Evolutionary conservation across 1,139 yeast genomes (phyloP), one percentile per base, ranked within the genome.

Genomic region (Tardiomyces digboiensis): DNA sequence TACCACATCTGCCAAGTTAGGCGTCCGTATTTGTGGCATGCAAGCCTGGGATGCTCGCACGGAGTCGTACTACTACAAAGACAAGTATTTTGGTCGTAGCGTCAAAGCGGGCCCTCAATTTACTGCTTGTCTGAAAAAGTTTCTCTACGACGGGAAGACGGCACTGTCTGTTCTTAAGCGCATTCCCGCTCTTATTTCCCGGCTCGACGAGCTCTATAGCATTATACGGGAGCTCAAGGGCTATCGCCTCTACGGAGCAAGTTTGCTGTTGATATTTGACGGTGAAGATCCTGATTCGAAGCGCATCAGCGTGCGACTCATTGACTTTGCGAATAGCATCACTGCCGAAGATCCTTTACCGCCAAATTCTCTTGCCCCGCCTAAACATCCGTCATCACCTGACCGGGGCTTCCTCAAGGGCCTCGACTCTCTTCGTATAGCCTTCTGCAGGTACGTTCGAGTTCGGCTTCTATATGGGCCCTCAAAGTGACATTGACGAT

Each of bases 301-400:
- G 13, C 61, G 64, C 39, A 61, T 79, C 61, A 61, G 74, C 48
- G 78, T 91, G 19, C 77, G 88, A 50, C 75, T 93, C 48, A 91
- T 93, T 52, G 99, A 93, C 66, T 93, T 93, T 71, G 97, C 97
- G 1, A 95, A 91, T 58, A 84, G 95, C 56, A 82, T 87, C 20
- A 83, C 89, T n/a, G 78, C 80, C 5, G 83, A 76, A 36, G 79
- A 76, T 51, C 60, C 62, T 13, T 55, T 62, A 21, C 65, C 72
- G 2, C 59, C 63, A 2, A 53, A 57, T 38, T 72, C 71, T 40
- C 70, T 71, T 1, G 76, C 75, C 36, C 95, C 96, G 1, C 97
- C 97, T 1, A 68, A 64, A 41, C 80, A 80, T 55, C 78, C 78
- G 1, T 65, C 70, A 13, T 59, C 66, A 23, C 80, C 87, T 2